phyloP scores from a whole-genome alignment of 306 rosid genomes.

The Boehmeria nivea region DNA sequence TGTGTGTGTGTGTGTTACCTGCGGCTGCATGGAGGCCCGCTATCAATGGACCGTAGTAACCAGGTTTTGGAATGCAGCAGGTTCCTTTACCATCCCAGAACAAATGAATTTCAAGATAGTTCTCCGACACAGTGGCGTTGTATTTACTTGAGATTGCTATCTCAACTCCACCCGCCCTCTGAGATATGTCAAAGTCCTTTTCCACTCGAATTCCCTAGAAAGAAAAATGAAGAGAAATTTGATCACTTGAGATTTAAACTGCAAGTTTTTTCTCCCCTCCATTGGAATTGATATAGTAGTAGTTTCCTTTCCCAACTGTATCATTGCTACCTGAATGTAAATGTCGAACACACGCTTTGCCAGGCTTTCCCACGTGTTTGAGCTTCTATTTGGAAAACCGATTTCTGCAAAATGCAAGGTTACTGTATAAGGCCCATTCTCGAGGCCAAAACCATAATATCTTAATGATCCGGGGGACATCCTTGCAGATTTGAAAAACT shows the following conservation, averaged over 20 bases:
- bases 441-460: constrained; percentile 47
- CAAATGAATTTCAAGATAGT: constrained; percentile 24
- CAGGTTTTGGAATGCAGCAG: constrained; percentile 19
- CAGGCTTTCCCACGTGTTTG: constrained; percentile 25
- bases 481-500: constrained; percentile 22
- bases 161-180: constrained; percentile 20
- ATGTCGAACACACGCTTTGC: constrained; percentile 57
- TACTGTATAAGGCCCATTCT: constrained; percentile 45
- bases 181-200: constrained; percentile 19
- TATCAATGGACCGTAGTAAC: constrained; percentile 18
- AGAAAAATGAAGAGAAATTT: background rate
- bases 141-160: background rate
- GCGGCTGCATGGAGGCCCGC: constrained; percentile 12
- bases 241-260: background rate
- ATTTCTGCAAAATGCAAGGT: constrained; percentile 51
- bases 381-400: constrained; percentile 16
- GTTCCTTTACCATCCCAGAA: constrained; percentile 28
- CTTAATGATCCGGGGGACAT: constrained; percentile 21
- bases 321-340: constrained; percentile 44
- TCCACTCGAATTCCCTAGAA: background rate
- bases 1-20: constrained; percentile 1
- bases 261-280: background rate
- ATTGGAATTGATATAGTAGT: too few species aligned
- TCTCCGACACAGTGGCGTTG: constrained; percentile 9
- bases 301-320: too few species aligned